phyloP scores from a whole-genome alignment of 148 eudicot genomes.

The Nyssa sinensis region DNA sequence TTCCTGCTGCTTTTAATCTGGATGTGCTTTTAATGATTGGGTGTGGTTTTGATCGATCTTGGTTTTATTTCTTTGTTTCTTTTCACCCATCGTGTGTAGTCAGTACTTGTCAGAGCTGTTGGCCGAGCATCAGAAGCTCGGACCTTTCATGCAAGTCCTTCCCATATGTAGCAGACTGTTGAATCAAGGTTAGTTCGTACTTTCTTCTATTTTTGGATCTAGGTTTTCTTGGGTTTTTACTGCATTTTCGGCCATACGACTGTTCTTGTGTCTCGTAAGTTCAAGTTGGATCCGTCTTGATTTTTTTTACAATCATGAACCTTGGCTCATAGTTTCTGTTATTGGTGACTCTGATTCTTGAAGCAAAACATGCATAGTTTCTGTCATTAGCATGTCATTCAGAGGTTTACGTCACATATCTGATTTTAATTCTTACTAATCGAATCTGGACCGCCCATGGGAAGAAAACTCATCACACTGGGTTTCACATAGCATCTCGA shows the following conservation, averaged over 20 bases:
- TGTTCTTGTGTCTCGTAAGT: background rate
- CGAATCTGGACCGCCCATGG: background rate
- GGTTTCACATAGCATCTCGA: background rate
- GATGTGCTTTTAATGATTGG: background rate
- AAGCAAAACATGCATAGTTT: no score
- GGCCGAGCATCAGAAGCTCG: conserved; percentile 91
- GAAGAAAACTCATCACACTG: background rate
- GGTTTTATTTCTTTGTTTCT: background rate
- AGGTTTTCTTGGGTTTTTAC: conserved; percentile 6
- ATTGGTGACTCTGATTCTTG: background rate
- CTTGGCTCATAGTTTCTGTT: background rate
- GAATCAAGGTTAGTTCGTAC: conserved; percentile 71
- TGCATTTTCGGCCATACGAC: background rate
- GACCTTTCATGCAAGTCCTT: conserved; percentile 85
- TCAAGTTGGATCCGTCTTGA: background rate
- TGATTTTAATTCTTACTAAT: background rate
- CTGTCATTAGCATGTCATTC: no score
- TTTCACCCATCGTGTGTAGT: conserved; percentile 31
- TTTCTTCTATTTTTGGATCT: conserved; percentile 12
- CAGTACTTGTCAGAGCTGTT: conserved; percentile 91
- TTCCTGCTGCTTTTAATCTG: background rate
- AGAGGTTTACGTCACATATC: background rate
- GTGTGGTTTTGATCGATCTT: conserved; percentile 7
- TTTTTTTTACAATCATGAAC: background rate
- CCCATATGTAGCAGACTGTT: conserved; percentile 87